These are phyloP conservation scores for Coelastrella sp. DNA, from an alignment of 139 green algal species.

Conservation along the genomic window DNA sequence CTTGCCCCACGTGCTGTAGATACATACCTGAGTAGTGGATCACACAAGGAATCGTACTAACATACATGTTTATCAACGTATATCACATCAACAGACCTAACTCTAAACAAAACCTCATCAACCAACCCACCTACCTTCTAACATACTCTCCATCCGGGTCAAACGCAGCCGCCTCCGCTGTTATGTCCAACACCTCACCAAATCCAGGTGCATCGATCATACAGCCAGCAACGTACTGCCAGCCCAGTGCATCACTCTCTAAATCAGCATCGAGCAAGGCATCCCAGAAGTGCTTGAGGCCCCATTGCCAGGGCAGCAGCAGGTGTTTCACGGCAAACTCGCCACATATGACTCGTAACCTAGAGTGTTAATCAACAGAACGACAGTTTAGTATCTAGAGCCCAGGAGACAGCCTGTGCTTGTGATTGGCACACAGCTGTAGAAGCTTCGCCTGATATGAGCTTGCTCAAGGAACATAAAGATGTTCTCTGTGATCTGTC, in stretches of 20 bases:
- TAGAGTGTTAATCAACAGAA: not conserved
- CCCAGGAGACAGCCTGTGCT: no score
- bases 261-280: constrained; percentile 88
- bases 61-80: no score
- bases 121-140: constrained; percentile 72
- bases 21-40: no score
- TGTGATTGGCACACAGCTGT: no score
- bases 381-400: not conserved
- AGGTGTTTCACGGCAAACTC: constrained; percentile 94
- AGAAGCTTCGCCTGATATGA: no score
- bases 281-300: constrained; percentile 97
- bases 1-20: no score
- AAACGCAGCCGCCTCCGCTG: constrained; percentile 37
- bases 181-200: constrained; percentile 14
- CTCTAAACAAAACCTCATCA: not conserved
- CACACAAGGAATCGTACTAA: no score
- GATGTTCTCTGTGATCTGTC: no score
- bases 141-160: constrained; percentile 94
- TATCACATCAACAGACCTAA: no score
- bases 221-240: constrained; percentile 74
- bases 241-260: constrained; percentile 88
- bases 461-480: no score
- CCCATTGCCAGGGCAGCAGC: constrained; percentile 95
- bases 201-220: constrained; percentile 68
- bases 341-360: constrained; percentile 77